Base-by-base conservation (phyloP, 2,329 filamentous ascomycete genomes). In the Botrytis squamosa region DNA sequence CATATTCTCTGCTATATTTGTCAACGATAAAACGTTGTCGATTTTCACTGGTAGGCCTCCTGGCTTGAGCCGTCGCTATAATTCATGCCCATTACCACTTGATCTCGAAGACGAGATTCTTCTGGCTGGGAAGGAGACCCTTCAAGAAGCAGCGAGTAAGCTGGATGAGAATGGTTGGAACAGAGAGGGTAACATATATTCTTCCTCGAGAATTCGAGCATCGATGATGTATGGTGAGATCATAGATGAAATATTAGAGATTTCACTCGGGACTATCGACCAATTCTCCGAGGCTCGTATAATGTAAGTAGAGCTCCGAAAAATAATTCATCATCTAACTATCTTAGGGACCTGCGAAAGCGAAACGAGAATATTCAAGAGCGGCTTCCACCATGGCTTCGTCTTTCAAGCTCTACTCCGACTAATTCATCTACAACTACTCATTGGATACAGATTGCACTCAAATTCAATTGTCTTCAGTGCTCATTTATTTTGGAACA, bases 181-280 rank as follows among this genome's bases (percentile, higher is more conserved):
- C 55, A 84, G 82, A 0, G 52, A 82, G 0, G 85, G 85, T 0
- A 78, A 81, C 0, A 76, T 88, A 0, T 81, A 85, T 36, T 78
- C 85, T 0, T 82, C 83, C 0, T 88, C 87, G 0, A 83, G 85
- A 73, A 78, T 82, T 0, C 82, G 88, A 42, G 84, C 86, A 0
- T 84, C 85, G 66, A 82, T 83, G 2, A 82, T 84, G 20, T 83
- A 89, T 63, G 84, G 84, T 4, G 78, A 83, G 0, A 83, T 90
- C 14, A 83, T 87, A 3, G 88, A 91, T 75, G 88, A 91, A 67
- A 85, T 91, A 9, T 82, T 91, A 6, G 87, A 90, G 75, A 83
- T 90, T 38, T 88, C 88, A 44, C 76, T 80, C 3, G 79, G 79
- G 6, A 76, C 78, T 64, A 40, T 33, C 25, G 42, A 52, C 10